Evolutionary conservation across 2,329 filamentous ascomycete genomes (phyloP).

Genomic region (Colletotrichum simmondsii): DNA sequence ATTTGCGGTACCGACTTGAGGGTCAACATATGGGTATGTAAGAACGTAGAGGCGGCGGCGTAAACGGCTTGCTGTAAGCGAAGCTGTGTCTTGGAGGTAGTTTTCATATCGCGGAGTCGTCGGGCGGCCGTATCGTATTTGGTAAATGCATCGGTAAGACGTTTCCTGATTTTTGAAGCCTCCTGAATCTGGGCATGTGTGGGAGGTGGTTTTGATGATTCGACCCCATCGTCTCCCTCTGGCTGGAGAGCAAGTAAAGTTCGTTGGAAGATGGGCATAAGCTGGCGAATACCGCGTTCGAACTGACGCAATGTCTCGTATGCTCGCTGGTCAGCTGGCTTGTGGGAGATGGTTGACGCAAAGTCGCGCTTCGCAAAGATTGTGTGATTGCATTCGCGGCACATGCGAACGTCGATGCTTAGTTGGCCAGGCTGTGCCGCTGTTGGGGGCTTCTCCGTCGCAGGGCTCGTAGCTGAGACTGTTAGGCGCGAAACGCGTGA

Average conservation of each 20-base stretch:
- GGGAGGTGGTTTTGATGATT: constrained; percentile 53
- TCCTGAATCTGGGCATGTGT: constrained; percentile 80
- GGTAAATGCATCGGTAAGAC: constrained; percentile 87
- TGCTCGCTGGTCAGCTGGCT: constrained; percentile 79
- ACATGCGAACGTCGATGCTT: constrained; percentile 88
- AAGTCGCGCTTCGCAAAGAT: constrained; percentile 80
- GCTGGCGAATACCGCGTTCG: constrained; percentile 83
- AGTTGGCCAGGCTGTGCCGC: constrained; percentile 57
- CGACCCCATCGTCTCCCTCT: constrained; percentile 48
- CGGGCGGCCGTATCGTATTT: constrained; percentile 88
- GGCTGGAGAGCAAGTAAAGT: constrained; percentile 77
- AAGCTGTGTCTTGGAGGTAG: constrained; percentile 76
- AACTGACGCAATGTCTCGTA: constrained; percentile 90
- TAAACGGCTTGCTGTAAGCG: constrained; percentile 85
- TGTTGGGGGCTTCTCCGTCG: constrained; percentile 54
- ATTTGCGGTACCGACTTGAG: constrained; percentile 79
- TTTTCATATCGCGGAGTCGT: constrained; percentile 82
- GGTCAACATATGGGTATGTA: constrained; percentile 92
- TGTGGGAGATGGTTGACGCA: constrained; percentile 72
- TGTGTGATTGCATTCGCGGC: constrained; percentile 81
- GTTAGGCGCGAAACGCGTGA: constrained; percentile 13
- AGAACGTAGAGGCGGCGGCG: constrained; percentile 81
- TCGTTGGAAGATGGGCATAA: constrained; percentile 87
- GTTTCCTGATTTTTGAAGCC: constrained; percentile 88
- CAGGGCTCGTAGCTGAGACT: constrained; percentile 48